Evolutionary conservation across 2,329 filamentous ascomycete species (phyloP).

Genomic region (Thielaviopsis euricoi): DNA sequence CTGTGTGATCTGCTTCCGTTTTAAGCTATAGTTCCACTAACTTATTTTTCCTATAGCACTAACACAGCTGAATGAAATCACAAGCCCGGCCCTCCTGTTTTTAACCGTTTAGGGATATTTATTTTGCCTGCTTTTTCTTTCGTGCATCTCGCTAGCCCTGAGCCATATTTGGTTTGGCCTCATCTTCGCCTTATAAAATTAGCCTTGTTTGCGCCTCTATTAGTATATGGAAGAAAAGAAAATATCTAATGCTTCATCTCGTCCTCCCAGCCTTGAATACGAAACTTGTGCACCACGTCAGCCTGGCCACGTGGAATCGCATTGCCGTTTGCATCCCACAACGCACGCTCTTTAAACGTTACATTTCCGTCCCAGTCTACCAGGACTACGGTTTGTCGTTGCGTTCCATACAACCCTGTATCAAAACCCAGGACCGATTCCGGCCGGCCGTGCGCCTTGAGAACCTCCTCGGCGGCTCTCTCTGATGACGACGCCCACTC

Average conservation of each 20-base stretch:
- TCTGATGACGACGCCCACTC: conserved; percentile 2
- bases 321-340: conserved; percentile 43
- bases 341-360: conserved; percentile 39
- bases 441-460: conserved; percentile 22
- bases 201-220: neutral
- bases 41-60: neutral
- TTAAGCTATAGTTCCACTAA: neutral
- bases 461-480: conserved; percentile 22
- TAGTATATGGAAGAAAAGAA: neutral
- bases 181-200: neutral
- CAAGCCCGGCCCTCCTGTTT: no score
- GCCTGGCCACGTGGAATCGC: conserved; percentile 35
- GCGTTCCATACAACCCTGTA: conserved; percentile 47
- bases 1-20: neutral
- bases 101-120: no score
- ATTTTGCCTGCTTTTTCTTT: no score
- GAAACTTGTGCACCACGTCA: conserved; percentile 38
- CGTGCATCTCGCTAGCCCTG: no score
- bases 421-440: conserved; percentile 29
- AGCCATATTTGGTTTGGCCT: no score
- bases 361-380: conserved; percentile 48
- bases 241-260: neutral
- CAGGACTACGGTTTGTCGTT: conserved; percentile 45
- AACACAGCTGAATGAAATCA: neutral
- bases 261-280: conserved; percentile 35